Conservation (phyloP, 352 stramenopile species). For the Halophytophthora polymorphica region DNA sequence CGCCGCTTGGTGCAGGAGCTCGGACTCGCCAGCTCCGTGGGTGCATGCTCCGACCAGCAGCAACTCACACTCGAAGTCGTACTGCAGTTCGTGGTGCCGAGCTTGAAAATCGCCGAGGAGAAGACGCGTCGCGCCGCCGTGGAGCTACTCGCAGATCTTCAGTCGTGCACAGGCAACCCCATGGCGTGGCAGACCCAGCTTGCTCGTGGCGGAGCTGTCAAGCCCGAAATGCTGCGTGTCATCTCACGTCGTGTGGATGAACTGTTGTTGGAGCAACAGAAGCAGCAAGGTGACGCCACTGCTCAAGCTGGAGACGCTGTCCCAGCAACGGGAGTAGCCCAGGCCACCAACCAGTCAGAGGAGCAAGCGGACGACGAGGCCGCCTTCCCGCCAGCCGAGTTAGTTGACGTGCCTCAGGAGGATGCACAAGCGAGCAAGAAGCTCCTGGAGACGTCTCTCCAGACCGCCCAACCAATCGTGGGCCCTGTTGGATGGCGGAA, state of each 20-base stretch:
- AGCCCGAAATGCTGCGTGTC: slow-evolving; percentile 75
- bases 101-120: slow-evolving; percentile 72
- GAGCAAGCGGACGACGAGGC: slow-evolving; percentile 33
- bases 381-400: slow-evolving; percentile 25
- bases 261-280: slow-evolving; percentile 40
- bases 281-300: slow-evolving; percentile 25
- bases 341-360: slow-evolving; percentile 44
- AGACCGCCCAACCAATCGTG: slow-evolving; percentile 41
- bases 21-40: slow-evolving; percentile 27
- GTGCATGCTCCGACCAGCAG: slow-evolving; percentile 9
- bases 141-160: slow-evolving; percentile 66
- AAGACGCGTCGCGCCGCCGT: slow-evolving; percentile 71
- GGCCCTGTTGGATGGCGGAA: slow-evolving; percentile 74
- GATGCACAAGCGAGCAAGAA: slow-evolving; percentile 41
- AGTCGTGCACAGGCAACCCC: slow-evolving; percentile 23
- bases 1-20: slow-evolving; percentile 53
- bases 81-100: slow-evolving; percentile 66
- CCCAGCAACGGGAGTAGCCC: slow-evolving; percentile 23
- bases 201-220: slow-evolving; percentile 31
- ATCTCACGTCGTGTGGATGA: slow-evolving; percentile 78
- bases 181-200: slow-evolving; percentile 24
- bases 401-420: slow-evolving; percentile 37
- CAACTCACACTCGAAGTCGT: slow-evolving; percentile 53
- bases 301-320: slow-evolving; percentile 20
- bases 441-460: slow-evolving; percentile 39